phyloP scores from a whole-genome alignment of 2,329 filamentous ascomycete genomes.

The Gliomastix tumulicola region DNA sequence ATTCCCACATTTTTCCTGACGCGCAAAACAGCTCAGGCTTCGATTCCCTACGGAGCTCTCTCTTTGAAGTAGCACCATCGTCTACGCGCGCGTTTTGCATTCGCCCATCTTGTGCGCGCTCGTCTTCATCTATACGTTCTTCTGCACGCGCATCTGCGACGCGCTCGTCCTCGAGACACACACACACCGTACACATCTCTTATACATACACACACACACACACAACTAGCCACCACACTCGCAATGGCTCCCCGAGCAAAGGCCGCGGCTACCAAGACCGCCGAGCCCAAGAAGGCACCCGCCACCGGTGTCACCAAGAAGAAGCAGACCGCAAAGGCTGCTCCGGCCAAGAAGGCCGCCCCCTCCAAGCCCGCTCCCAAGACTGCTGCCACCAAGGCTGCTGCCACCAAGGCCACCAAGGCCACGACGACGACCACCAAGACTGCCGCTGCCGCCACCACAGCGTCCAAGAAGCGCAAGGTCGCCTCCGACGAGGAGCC shows the following conservation, averaged over 20 bases:
- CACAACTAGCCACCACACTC: not conserved
- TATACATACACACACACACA: no score
- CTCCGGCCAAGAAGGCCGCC: constrained; percentile 17
- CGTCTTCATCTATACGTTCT: no score
- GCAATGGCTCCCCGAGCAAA: constrained; percentile 21
- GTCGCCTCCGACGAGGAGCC: constrained; percentile 19
- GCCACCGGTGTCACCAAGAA: constrained; percentile 13
- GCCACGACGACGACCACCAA: constrained; percentile 17
- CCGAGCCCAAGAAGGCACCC: no score
- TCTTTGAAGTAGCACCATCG: no score
- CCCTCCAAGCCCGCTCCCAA: constrained; percentile 12
- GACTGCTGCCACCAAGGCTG: constrained; percentile 12
- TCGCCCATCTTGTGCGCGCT: no score
- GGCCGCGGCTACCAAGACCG: constrained; percentile 16
- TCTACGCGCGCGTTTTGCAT: no score
- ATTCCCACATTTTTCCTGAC: no score
- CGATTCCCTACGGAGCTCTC: no score
- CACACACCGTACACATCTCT: no score
- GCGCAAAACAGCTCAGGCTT: no score
- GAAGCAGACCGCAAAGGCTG: constrained; percentile 17
- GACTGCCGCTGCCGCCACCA: constrained; percentile 5
- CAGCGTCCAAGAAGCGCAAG: constrained; percentile 8
- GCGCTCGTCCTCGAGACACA: no score
- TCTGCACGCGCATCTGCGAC: no score
- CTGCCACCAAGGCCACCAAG: constrained; percentile 12